Evolutionary conservation across 2,329 filamentous ascomycete species (phyloP).

Genomic region (Gnomoniopsis sp.): DNA sequence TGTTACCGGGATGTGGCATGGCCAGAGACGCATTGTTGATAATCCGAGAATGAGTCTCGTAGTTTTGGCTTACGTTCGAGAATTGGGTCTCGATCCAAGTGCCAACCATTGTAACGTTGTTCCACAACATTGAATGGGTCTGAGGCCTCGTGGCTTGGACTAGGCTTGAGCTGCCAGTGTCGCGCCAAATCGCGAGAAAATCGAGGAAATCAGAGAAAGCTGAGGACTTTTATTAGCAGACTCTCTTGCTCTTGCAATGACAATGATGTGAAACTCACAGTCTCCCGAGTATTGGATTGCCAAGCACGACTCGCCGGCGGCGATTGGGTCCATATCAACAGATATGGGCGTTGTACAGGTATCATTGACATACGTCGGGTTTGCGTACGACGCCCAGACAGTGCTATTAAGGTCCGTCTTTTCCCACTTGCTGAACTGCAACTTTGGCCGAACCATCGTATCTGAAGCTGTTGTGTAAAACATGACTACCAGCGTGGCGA

Average conservation of each 20-base stretch:
- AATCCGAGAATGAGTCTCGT: conserved; percentile 48
- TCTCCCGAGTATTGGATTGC: conserved; percentile 68
- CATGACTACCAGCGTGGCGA: conserved; percentile 62
- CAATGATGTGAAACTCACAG: conserved; percentile 28
- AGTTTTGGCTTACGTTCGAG: conserved; percentile 50
- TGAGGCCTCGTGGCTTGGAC: conserved; percentile 49
- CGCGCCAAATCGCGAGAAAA: conserved; percentile 57
- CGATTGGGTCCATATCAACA: conserved; percentile 32
- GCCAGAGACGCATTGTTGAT: conserved; percentile 76
- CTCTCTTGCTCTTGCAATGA: not conserved
- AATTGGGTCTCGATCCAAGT: conserved; percentile 63
- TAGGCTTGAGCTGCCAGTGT: conserved; percentile 36
- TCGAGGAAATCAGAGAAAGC: conserved; percentile 66
- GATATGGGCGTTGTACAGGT: conserved; percentile 62
- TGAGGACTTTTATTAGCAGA: conserved; percentile 18
- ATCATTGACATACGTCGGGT: conserved; percentile 50
- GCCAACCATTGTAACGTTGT: conserved; percentile 69
- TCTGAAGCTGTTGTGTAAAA: conserved; percentile 77
- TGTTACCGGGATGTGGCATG: conserved; percentile 63
- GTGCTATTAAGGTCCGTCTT: conserved; percentile 47
- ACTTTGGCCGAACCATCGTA: conserved; percentile 69
- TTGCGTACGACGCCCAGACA: conserved; percentile 62
- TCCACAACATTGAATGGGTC: conserved; percentile 62
- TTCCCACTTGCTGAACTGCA: conserved; percentile 56
- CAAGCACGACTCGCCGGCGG: conserved; percentile 56